Evolutionary conservation across 2,329 filamentous ascomycete species (phyloP).

Genomic region (Fusarium fracticaudum): DNA sequence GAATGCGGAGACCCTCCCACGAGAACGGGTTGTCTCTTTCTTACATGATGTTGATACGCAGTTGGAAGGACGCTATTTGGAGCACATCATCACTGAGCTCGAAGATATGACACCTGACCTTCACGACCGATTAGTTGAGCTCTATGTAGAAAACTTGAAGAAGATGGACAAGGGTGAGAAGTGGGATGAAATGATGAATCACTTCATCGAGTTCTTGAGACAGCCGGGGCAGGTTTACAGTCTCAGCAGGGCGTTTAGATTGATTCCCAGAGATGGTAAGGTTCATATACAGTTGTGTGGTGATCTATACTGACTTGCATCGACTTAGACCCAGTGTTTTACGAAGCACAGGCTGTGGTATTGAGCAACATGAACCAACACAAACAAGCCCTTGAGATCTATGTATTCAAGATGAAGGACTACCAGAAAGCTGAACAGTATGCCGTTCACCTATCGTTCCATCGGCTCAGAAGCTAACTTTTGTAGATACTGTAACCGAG

Average conservation of each 20-base stretch:
- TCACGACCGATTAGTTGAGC: slow-evolving; percentile 82
- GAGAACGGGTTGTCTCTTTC: slow-evolving; percentile 79
- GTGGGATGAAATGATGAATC: slow-evolving; percentile 68
- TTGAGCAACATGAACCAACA: slow-evolving; percentile 96
- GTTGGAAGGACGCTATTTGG: slow-evolving; percentile 84
- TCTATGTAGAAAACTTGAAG: slow-evolving; percentile 69
- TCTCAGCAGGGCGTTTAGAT: slow-evolving; percentile 76
- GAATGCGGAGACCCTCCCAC: slow-evolving; percentile 89
- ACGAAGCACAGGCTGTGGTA: slow-evolving; percentile 88
- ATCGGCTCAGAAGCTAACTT: slow-evolving; percentile 31
- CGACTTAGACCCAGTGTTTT: slow-evolving; percentile 79
- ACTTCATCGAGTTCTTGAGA: slow-evolving; percentile 78
- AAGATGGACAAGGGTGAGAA: slow-evolving; percentile 55
- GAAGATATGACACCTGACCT: slow-evolving; percentile 86
- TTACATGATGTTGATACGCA: slow-evolving; percentile 73
- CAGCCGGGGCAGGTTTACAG: slow-evolving; percentile 81
- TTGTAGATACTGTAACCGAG: slow-evolving; percentile 84
- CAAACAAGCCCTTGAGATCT: slow-evolving; percentile 95
- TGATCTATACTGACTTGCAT: slow-evolving; percentile 12
- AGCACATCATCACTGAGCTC: slow-evolving; percentile 89
- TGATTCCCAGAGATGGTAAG: slow-evolving; percentile 83
- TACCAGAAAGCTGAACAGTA: slow-evolving; percentile 93
- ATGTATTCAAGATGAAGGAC: slow-evolving; percentile 92
- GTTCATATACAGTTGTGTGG: not conserved
- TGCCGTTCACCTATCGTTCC: slow-evolving; percentile 44